A percentile compares a stretch with the other conserved stretches of the same genome.
Conservation (phyloP, 495 filamentous ascomycete species). For the Penicillium atrosanguineum region DNA sequence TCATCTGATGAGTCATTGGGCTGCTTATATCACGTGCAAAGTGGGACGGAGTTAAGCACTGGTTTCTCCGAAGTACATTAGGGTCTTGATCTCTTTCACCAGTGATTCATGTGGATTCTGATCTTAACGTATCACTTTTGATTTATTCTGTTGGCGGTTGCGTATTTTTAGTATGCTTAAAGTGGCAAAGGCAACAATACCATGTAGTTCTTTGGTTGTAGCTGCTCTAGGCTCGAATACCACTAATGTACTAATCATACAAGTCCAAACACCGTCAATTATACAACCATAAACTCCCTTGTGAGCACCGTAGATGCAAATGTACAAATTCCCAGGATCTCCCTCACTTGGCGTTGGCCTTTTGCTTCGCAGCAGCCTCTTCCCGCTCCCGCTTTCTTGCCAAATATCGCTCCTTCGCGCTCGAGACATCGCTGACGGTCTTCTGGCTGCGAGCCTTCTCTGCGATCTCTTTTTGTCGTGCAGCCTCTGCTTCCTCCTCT, state of each 20-base stretch:
- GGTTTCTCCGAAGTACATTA: not conserved
- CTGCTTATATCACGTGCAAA: not conserved
- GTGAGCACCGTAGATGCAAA: not conserved
- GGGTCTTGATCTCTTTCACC: too few species aligned
- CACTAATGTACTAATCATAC: not conserved
- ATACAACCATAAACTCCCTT: not conserved
- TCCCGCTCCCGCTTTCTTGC: constrained; percentile 80
- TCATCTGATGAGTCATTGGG: constrained; percentile 1
- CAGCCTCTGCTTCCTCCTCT: constrained; percentile 73
- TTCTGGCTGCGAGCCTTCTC: constrained; percentile 69
- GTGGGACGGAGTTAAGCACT: not conserved
- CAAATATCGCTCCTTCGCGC: constrained; percentile 84
- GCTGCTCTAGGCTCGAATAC: not conserved
- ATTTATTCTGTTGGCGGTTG: too few species aligned
- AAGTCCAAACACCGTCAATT: not conserved
- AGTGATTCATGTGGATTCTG: too few species aligned
- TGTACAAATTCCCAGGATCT: not conserved
- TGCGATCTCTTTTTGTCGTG: constrained; percentile 62
- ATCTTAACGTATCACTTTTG: too few species aligned
- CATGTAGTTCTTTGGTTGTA: not conserved
- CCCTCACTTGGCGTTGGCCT: constrained; percentile 7
- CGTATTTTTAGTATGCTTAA: too few species aligned
- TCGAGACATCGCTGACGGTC: constrained; percentile 76
- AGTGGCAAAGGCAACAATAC: not conserved
- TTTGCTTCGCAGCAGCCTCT: constrained; percentile 46